Conservation (phyloP, 331 rosid genomes). For the Rhamnella rubrinervis region DNA sequence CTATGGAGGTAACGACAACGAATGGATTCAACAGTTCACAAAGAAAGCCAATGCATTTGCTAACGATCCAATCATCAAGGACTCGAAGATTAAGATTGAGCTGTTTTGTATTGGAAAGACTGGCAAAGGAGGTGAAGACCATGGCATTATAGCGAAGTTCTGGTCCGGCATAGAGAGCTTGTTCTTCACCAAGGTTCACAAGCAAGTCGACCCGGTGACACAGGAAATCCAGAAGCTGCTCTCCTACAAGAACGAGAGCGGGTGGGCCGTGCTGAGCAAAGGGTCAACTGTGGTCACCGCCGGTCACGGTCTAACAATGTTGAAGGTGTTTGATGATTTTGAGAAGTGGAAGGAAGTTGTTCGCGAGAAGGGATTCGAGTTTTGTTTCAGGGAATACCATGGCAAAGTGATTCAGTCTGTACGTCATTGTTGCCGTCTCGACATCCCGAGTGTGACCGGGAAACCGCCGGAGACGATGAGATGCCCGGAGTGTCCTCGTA, state of each 20-base stretch:
- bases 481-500: constrained; percentile 33
- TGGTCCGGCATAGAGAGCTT: constrained; percentile 42
- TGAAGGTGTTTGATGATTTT: constrained; percentile 28
- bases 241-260: constrained; percentile 42
- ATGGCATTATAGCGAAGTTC: constrained; percentile 14
- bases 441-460: constrained; percentile 21
- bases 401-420: constrained; percentile 3
- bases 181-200: constrained; percentile 21
- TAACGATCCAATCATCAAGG: constrained; percentile 30
- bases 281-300: constrained; percentile 26
- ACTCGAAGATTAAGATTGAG: constrained; percentile 32
- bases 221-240: constrained; percentile 37
- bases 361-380: constrained; percentile 25
- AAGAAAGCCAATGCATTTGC: constrained; percentile 15
- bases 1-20: constrained; percentile 51
- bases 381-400: constrained; percentile 10
- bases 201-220: constrained; percentile 16
- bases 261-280: constrained; percentile 41
- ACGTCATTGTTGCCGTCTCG: constrained; percentile 30
- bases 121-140: constrained; percentile 30
- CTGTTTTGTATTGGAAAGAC: constrained; percentile 36
- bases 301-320: constrained; percentile 26
- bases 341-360: constrained; percentile 34
- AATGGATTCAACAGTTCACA: constrained; percentile 34
- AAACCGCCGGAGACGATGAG: constrained; percentile 18